A percentile compares a stretch with the other conserved stretches of the same genome.
Evolutionary conservation across 108 stramenopile genomes (phyloP).

Genomic region (Pseudonitzschia multistriata): DNA sequence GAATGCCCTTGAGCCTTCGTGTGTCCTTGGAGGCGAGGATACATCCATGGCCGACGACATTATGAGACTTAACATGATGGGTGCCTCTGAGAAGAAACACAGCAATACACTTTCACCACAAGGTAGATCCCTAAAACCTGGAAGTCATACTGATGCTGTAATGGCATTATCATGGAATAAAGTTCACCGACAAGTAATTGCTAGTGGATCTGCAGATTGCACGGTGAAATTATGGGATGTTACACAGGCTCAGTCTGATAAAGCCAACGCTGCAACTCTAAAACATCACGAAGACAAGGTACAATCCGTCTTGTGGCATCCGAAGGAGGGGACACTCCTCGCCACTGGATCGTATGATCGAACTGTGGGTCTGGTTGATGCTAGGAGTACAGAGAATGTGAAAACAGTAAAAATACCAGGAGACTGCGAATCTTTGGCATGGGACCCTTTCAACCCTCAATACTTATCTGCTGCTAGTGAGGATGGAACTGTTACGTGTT

Average conservation of each 20-base stretch:
- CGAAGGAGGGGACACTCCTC: constrained; percentile 86
- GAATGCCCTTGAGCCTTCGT: constrained; percentile 94
- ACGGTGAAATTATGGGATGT: constrained; percentile 98
- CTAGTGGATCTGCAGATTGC: constrained; percentile 95
- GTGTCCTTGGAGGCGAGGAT: constrained; percentile 90
- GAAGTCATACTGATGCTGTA: constrained; percentile 96
- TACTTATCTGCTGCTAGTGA: constrained; percentile 85
- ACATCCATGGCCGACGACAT: constrained; percentile 71
- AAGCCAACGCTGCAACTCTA: constrained; percentile 73
- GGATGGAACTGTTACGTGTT: constrained; percentile 85
- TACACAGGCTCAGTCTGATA: constrained; percentile 51
- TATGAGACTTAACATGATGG: constrained; percentile 67
- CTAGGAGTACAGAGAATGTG: constrained; percentile 48
- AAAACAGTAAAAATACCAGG: constrained; percentile 67
- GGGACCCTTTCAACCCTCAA: constrained; percentile 86
- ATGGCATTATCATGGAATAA: constrained; percentile 97
- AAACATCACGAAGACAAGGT: constrained; percentile 97
- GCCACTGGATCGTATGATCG: constrained; percentile 92
- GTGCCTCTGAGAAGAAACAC: constrained; percentile 45
- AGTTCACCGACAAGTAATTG: constrained; percentile 91
- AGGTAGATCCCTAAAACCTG: constrained; percentile 53
- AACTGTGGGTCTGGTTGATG: constrained; percentile 84
- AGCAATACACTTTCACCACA: constrained; percentile 38
- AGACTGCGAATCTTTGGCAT: constrained; percentile 84
- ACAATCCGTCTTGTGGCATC: constrained; percentile 92